Conservation (phyloP, 495 filamentous ascomycete species). For the Podospora pseudocomata region DNA sequence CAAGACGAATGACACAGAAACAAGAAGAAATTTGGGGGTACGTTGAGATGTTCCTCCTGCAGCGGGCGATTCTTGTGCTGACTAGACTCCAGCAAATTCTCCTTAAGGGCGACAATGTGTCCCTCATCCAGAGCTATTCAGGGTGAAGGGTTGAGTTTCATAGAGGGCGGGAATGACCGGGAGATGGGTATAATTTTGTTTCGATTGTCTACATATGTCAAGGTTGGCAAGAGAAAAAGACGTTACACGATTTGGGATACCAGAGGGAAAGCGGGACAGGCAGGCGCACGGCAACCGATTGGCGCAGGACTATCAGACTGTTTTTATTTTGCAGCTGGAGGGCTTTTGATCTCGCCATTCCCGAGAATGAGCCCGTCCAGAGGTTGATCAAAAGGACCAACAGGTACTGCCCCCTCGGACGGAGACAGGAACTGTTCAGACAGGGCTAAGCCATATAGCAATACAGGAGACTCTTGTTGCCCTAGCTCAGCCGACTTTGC, state of each 20-base stretch:
- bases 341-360: constrained; percentile 42
- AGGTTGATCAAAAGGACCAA: constrained; percentile 44
- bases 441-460: constrained; percentile 79
- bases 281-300: constrained; percentile 16
- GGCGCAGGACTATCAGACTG: constrained; percentile 6
- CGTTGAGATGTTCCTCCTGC: neutral
- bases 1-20: constrained; percentile 72
- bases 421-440: constrained; percentile 74
- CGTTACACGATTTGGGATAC: constrained; percentile 19
- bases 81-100: constrained; percentile 74
- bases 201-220: neutral
- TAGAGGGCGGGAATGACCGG: neutral
- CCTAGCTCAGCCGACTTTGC: constrained; percentile 39
- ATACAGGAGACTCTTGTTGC: constrained; percentile 44
- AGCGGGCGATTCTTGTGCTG: constrained; percentile 12
- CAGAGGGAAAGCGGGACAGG: constrained; percentile 16
- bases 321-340: constrained; percentile 17
- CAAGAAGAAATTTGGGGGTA: constrained; percentile 69
- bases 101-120: constrained; percentile 96
- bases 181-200: constrained; percentile 1
- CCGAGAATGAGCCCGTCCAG: constrained; percentile 47
- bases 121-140: constrained; percentile 79
- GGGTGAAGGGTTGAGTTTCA: constrained; percentile 30
- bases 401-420: constrained; percentile 38
- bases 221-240: neutral